phyloP scores from a whole-genome alignment of 2,329 filamentous ascomycete species.

The Neofusicoccum parvum region DNA sequence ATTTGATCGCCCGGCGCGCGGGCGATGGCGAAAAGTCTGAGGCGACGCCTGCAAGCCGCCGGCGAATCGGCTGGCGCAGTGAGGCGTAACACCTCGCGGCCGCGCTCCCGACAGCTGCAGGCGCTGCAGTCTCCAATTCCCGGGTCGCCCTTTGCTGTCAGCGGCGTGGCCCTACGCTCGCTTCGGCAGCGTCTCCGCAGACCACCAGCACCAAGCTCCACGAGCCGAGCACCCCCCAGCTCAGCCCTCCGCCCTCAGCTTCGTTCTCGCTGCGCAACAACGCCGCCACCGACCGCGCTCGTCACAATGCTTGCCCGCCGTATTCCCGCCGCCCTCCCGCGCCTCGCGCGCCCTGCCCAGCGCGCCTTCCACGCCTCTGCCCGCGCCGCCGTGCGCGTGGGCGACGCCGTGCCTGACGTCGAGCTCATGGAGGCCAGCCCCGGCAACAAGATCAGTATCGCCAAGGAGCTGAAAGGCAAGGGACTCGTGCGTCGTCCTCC shows the following conservation, averaged over 20 bases:
- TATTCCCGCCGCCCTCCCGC: constrained; percentile 14
- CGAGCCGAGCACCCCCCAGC: neutral
- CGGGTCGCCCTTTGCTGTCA: constrained; percentile 4
- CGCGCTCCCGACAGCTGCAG: constrained; percentile 5
- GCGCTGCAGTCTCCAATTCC: neutral
- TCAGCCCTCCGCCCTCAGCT: neutral
- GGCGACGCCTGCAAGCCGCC: neutral
- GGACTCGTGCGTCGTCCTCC: constrained; percentile 44
- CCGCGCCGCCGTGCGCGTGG: constrained; percentile 68
- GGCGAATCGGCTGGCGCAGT: neutral
- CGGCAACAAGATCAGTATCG: constrained; percentile 86
- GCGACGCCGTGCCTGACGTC: constrained; percentile 76
- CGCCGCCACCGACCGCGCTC: neutral
- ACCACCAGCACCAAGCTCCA: too few species aligned
- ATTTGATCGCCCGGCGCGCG: constrained; percentile 17
- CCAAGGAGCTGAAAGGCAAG: constrained; percentile 73
- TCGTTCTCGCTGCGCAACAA: neutral
- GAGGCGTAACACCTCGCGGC: constrained; percentile 12
- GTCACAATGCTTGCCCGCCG: constrained; percentile 21
- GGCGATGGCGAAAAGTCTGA: constrained; percentile 12
- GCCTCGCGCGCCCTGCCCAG: constrained; percentile 6
- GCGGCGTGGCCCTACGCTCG: constrained; percentile 4
- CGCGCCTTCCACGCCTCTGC: constrained; percentile 65
- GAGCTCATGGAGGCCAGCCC: constrained; percentile 84
- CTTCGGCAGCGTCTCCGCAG: neutral